Percentiles rank a stretch among this genome's conserved stretches.
Conservation (phyloP, 23 red algal genomes). For the Gracilaria vermiculophylla region DNA sequence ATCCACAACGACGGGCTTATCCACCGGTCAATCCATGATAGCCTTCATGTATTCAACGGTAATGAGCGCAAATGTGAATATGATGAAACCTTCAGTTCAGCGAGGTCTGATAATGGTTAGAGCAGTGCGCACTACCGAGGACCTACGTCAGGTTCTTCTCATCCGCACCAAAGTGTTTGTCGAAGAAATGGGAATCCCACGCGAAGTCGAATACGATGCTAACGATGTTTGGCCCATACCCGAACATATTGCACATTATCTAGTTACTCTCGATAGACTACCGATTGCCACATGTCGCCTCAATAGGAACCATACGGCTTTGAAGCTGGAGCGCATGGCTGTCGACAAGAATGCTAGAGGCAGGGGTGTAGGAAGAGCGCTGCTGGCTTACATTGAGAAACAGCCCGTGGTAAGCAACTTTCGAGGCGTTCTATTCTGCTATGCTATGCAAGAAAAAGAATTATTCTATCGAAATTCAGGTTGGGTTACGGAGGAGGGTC, state of each 20-base stretch:
- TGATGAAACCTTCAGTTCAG: background rate
- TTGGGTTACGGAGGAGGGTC: conserved; percentile 15
- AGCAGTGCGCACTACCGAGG: background rate
- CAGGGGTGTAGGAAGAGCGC: conserved; percentile 5
- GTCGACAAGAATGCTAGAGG: conserved; percentile 7
- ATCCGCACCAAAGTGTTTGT: conserved; percentile 25
- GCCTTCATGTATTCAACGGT: background rate
- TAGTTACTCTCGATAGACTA: conserved; percentile 8
- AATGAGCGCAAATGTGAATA: conserved; percentile 10
- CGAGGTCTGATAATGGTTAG: background rate
- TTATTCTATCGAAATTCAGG: conserved; percentile 33
- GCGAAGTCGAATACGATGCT: background rate
- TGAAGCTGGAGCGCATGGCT: conserved; percentile 41
- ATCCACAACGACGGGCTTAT: too few species aligned
- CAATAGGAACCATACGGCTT: background rate
- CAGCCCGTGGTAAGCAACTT: background rate
- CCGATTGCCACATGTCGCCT: conserved; percentile 50
- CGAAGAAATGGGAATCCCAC: conserved; percentile 31
- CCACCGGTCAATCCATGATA: background rate
- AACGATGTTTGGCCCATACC: conserved; percentile 22
- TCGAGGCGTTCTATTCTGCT: conserved; percentile 24
- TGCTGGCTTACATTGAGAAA: conserved; percentile 3
- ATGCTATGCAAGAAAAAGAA: conserved; percentile 20
- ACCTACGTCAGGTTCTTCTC: background rate
- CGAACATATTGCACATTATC: background rate